These are phyloP conservation scores for Kodamaea anthophila DNA, from an alignment of 1,139 yeast species.

Conservation along the genomic window DNA sequence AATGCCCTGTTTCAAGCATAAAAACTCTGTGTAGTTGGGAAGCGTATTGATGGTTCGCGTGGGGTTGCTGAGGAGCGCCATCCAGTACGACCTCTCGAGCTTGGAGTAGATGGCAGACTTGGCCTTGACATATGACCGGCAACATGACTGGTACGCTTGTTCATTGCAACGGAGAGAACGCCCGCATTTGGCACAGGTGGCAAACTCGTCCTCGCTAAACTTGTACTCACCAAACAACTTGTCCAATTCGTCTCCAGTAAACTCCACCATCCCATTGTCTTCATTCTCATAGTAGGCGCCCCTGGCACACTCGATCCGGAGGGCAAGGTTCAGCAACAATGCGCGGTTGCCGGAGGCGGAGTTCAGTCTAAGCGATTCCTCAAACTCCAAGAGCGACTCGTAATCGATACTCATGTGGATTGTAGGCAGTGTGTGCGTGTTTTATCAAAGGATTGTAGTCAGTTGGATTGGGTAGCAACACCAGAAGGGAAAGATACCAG, in stretches of 20 bases:
- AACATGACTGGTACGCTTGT: slow-evolving; percentile 15
- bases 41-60: slow-evolving; percentile 40
- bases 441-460: neutral
- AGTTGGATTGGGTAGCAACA: neutral
- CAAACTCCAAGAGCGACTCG: slow-evolving; percentile 38
- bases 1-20: slow-evolving; percentile 36
- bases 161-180: slow-evolving; percentile 12
- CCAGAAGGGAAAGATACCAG: neutral
- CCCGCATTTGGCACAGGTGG: slow-evolving; percentile 30
- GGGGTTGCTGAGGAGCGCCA: slow-evolving; percentile 39
- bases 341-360: slow-evolving; percentile 13
- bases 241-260: slow-evolving; percentile 13
- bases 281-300: slow-evolving; percentile 13
- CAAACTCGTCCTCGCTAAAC: slow-evolving; percentile 28
- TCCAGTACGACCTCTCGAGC: slow-evolving; percentile 41
- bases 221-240: slow-evolving; percentile 20
- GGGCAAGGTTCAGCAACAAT: slow-evolving; percentile 26
- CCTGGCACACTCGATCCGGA: slow-evolving; percentile 25
- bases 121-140: slow-evolving; percentile 14
- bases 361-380: slow-evolving; percentile 32
- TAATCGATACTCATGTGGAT: slow-evolving; percentile 16
- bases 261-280: slow-evolving; percentile 8
- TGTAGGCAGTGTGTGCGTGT: neutral
- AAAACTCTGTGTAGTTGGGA: slow-evolving; percentile 42
- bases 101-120: slow-evolving; percentile 17